Conservation (phyloP, 2,329 filamentous ascomycete species). For the Metarhizium guizhouense region DNA sequence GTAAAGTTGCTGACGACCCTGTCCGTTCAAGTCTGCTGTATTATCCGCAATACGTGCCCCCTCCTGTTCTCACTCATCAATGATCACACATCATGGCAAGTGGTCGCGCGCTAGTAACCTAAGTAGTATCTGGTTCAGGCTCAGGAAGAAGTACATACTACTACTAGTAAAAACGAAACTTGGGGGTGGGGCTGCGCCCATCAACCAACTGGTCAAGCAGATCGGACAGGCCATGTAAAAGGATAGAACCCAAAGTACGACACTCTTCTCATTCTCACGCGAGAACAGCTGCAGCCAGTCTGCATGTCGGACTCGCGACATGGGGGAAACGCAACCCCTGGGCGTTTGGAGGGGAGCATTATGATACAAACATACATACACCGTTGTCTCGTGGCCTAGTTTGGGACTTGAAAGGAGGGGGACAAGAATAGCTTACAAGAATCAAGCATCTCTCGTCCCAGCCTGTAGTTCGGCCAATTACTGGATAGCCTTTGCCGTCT, state of each 20-base stretch:
- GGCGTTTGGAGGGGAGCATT: neutral
- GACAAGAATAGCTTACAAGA: neutral
- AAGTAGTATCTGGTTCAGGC: neutral
- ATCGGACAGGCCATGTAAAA: neutral
- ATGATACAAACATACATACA: neutral
- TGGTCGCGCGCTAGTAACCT: too few relatives aligned
- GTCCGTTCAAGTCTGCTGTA: too few relatives aligned
- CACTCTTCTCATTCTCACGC: neutral
- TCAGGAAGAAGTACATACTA: neutral
- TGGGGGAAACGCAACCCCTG: neutral
- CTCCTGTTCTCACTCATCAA: too few relatives aligned
- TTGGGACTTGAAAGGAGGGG: too few relatives aligned
- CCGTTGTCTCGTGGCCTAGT: neutral
- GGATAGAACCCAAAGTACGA: neutral
- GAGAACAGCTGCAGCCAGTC: neutral
- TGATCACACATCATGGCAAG: too few relatives aligned
- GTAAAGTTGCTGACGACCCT: too few relatives aligned
- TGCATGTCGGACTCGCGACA: neutral
- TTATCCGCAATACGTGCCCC: too few relatives aligned
- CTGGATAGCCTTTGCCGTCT: neutral
- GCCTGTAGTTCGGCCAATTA: neutral
- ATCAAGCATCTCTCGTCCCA: neutral
- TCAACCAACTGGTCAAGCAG: neutral
- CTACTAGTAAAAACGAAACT: neutral
- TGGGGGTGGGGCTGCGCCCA: neutral